Conservation (phyloP, 1,284 basidiomycete species). For the Ceratobasidium sp. region DNA sequence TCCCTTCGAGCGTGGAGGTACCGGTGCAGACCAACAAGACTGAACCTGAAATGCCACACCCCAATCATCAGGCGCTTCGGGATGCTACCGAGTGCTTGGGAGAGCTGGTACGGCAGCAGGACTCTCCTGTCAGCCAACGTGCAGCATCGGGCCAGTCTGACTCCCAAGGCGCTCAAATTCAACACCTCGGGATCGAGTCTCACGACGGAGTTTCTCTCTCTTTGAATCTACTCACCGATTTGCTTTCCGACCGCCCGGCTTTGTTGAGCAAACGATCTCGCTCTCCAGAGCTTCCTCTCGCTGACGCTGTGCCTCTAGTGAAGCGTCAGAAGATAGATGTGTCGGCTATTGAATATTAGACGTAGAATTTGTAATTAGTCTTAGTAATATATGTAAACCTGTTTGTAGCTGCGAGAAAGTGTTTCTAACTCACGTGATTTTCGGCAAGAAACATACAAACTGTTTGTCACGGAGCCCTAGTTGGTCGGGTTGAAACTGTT, state of each 20-base stretch:
- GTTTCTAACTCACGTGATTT: too few species aligned
- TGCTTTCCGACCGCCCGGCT: slow-evolving; percentile 14
- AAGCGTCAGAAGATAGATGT: slow-evolving; percentile 15
- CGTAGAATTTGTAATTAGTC: neutral
- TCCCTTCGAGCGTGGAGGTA: neutral
- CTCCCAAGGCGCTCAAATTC: neutral
- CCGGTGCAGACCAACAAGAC: neutral
- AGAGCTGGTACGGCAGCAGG: neutral
- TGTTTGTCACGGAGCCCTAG: too few species aligned
- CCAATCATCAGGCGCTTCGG: neutral
- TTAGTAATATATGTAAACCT: slow-evolving; percentile 2
- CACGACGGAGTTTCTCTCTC: slow-evolving; percentile 5
- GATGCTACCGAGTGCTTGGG: neutral
- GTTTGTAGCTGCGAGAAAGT: too few species aligned
- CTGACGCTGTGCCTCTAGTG: neutral
- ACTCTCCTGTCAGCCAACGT: too few species aligned
- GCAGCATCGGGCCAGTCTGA: too few species aligned
- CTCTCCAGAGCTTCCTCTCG: slow-evolving; percentile 8
- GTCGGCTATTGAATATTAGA: neutral
- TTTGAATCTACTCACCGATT: neutral
- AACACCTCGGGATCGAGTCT: neutral
- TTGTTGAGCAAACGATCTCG: neutral
- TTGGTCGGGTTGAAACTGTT: too few species aligned
- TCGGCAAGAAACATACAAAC: too few species aligned
- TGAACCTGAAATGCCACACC: neutral